Evolutionary conservation across 2,329 filamentous ascomycete species (phyloP).

Genomic region (Colletotrichum caudatum): DNA sequence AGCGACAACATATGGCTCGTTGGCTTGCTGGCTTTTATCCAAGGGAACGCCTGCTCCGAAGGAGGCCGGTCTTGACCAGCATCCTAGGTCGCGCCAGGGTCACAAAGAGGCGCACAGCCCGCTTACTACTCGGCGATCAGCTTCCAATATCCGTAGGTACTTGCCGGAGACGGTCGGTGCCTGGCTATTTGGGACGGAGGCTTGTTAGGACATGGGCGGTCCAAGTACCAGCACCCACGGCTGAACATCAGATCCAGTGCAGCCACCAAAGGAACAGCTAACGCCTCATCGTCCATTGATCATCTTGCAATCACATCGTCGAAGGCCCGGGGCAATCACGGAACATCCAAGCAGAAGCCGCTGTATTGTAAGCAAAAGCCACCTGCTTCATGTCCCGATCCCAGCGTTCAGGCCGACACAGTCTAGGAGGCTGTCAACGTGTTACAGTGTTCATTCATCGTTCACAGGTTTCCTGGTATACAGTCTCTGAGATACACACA

Average conservation of each 20-base stretch:
- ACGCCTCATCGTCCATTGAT: slow-evolving; percentile 19
- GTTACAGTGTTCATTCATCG: neutral
- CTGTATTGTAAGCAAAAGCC: slow-evolving; percentile 1
- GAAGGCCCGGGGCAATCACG: neutral
- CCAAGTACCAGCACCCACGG: slow-evolving; percentile 15
- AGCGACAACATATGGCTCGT: slow-evolving; percentile 13
- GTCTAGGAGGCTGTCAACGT: slow-evolving; percentile 1
- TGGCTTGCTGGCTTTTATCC: slow-evolving; percentile 2
- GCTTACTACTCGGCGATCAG: slow-evolving; percentile 17
- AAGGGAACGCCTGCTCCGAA: slow-evolving; percentile 4
- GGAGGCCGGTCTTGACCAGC: slow-evolving; percentile 6
- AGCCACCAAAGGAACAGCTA: slow-evolving; percentile 4
- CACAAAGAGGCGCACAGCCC: slow-evolving; percentile 12
- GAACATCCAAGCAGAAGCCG: neutral
- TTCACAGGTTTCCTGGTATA: neutral
- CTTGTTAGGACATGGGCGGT: neutral
- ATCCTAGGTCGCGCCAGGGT: slow-evolving; percentile 28
- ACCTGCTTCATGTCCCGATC: slow-evolving; percentile 17
- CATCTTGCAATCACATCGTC: neutral
- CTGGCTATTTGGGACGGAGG: slow-evolving; percentile 26
- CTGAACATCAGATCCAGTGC: slow-evolving; percentile 3
- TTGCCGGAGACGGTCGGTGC: slow-evolving; percentile 22
- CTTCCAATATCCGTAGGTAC: neutral
- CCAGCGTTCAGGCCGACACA: slow-evolving; percentile 3
- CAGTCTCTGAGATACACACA: neutral